These are phyloP conservation scores for Geotrichum siamense DNA, from an alignment of 1,139 yeast genomes.

Conservation along the genomic window DNA sequence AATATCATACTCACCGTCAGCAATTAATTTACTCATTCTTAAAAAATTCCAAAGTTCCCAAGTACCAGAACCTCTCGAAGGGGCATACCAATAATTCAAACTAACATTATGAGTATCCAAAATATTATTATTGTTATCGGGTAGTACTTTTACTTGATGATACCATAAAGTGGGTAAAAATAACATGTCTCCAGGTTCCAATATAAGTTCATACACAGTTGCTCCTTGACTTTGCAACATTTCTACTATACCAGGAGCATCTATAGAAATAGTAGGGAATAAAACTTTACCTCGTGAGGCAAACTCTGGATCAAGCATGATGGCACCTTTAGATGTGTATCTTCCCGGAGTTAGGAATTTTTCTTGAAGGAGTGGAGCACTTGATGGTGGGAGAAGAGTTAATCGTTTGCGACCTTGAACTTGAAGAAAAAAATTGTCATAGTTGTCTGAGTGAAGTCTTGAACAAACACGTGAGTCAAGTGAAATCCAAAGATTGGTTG, in stretches of 20 bases:
- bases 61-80: slow-evolving; percentile 25
- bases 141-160: slow-evolving; percentile 34
- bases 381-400: slow-evolving; percentile 35
- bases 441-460: slow-evolving; percentile 37
- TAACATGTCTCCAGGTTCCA: slow-evolving; percentile 36
- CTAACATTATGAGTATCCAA: slow-evolving; percentile 29
- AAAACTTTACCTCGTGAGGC: slow-evolving; percentile 18
- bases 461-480: slow-evolving; percentile 30
- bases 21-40: slow-evolving; percentile 25
- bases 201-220: slow-evolving; percentile 27
- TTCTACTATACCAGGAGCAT: slow-evolving; percentile 21
- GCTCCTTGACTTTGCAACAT: slow-evolving; percentile 22
- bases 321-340: slow-evolving; percentile 6
- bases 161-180: slow-evolving; percentile 40
- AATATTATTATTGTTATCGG: slow-evolving; percentile 3
- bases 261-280: slow-evolving; percentile 35
- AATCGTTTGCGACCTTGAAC: slow-evolving; percentile 33
- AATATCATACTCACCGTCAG: slow-evolving; percentile 28
- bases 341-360: slow-evolving; percentile 15
- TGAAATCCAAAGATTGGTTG: slow-evolving; percentile 39
- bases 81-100: slow-evolving; percentile 37
- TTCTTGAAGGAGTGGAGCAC: slow-evolving; percentile 30
- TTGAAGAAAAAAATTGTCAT: slow-evolving; percentile 37
- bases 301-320: background rate
- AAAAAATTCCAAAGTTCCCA: slow-evolving; percentile 34